phyloP scores from a whole-genome alignment of 75 land plant genomes.

The Cupressus sempervirens region DNA sequence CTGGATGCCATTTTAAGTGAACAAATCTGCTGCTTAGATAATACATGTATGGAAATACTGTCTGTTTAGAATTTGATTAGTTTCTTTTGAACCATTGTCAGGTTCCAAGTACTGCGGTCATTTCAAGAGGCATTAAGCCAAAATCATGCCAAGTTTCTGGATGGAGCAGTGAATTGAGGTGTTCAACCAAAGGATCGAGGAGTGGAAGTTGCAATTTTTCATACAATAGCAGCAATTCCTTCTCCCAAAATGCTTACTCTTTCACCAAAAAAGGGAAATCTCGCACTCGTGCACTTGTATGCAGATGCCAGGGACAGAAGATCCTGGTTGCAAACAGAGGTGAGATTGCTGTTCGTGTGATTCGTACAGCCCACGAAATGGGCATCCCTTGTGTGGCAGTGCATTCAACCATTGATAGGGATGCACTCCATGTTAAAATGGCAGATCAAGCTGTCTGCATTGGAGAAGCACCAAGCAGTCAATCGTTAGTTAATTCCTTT shows the following conservation, averaged over 20 bases:
- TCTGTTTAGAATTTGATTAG: not conserved
- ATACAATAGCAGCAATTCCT: not conserved
- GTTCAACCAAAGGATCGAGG: slow-evolving; percentile 5
- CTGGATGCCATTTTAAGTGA: not conserved
- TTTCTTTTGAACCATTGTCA: not conserved
- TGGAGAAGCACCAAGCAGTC: slow-evolving; percentile 90
- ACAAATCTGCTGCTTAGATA: not conserved
- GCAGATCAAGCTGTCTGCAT: slow-evolving; percentile 95
- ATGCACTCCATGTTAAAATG: slow-evolving; percentile 85
- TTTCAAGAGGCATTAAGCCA: slow-evolving; percentile 6
- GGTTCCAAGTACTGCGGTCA: not conserved
- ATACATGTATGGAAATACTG: not conserved
- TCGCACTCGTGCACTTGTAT: slow-evolving; percentile 43
- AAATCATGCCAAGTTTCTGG: not conserved
- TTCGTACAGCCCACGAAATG: slow-evolving; percentile 93
- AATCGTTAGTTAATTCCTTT: slow-evolving; percentile 66
- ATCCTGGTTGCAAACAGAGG: slow-evolving; percentile 91
- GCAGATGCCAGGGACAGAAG: slow-evolving; percentile 57
- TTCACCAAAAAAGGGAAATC: slow-evolving; percentile 16
- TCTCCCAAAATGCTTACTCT: slow-evolving; percentile 12
- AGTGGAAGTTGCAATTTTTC: not conserved
- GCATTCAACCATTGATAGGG: slow-evolving; percentile 80
- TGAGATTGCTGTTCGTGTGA: slow-evolving; percentile 92
- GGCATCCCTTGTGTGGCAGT: slow-evolving; percentile 96
- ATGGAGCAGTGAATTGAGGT: not conserved